Evolutionary conservation across 1,139 yeast species (phyloP), one percentile per base, ranked within the genome.

Genomic region (Lizanozyma gosingica): DNA sequence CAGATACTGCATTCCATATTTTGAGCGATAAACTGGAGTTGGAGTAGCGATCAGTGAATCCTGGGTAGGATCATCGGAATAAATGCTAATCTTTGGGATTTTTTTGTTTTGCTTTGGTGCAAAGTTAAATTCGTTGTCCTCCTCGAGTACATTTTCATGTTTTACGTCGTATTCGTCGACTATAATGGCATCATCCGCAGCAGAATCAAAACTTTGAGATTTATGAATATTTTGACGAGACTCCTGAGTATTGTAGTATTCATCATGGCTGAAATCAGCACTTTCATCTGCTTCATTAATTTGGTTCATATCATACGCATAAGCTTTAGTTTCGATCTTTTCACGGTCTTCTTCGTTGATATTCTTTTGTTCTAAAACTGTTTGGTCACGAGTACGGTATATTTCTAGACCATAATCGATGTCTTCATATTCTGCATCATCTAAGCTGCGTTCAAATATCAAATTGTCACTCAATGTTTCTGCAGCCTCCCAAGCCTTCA

Each of bases 401-500:
- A n/a, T n/a, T n/a, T n/a, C n/a, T n/a, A n/a, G n/a, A n/a, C n/a
- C n/a, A n/a, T n/a, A n/a, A 4, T 47, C 52, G 2, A 45, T 49
- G 4, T 48, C 52, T 6, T 43, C 50, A 15, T 43, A 45, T 11
- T 45, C 48, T 15, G 47, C 51, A 4, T 51, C 57, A 16, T 54
- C 60, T 9, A 54, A 60, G 18, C 57, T 62, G 14, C 54, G 55
- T 32, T 62, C 67, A 48, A 70, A 69, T 1, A 70, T 64, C 27
- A 69, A 46, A 42, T 59, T 65, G 18, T 54, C 51, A 41, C 64
- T 55, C 35, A 65, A 60, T 45, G 64, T 61, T 45, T 70, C 75
- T 1, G 73, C 74, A 17, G 67, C 60, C 45, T 69, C 73, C 75
- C 75, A 70, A 14, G 73, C 73, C 43, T 58, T 60, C n/a, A 67